Base-by-base conservation (phyloP, 2,329 filamentous ascomycete species). In the Calonectria pseudoturangicola region DNA sequence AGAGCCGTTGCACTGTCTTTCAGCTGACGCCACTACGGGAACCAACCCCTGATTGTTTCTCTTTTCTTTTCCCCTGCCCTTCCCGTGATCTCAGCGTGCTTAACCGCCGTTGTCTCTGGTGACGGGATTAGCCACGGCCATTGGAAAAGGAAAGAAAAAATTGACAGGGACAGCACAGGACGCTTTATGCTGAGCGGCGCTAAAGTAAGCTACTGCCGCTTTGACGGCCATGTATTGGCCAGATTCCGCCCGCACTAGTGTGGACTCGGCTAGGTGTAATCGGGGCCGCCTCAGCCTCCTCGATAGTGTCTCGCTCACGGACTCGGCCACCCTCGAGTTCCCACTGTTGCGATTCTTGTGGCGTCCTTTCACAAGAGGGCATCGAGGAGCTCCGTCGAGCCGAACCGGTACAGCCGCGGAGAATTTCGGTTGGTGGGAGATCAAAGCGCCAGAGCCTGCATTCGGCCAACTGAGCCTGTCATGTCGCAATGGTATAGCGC, bases 321-420 rank as follows among this genome's bases (percentile, higher is more conserved):
- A 27, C 54, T 41, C 13, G 13, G 12, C 13, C n/a, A 41, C 54
- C 16, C 16, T 36, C 54, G 12, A 21, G 30, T 25, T 21, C 54
- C 54, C 54, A 39, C 54, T 18, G 33, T 15, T 25, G 13, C 54
- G 33, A 39, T 43, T 28, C 54, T 33, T 21, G 54, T 60, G 54
- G 54, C 54, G 6, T 25, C 33, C 16, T 25, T 21, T 41, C 18
- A 21, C 10, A 25, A 33, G 18, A 16, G 33, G 13, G 2, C 30
- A 21, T 36, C 25, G 13, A 28, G n/a, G 5, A 7, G 30, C 33
- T 60, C 54, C 54, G 21, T 27, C 54, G 54, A 60, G 33, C 36
- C 33, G 54, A 41, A 60, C 54, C 54, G 54, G 33, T 39, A 39
- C 33, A 60, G 21, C 54, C 54, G 54, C 21, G 54, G 54, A 60